Evolutionary conservation across 2,329 filamentous ascomycete species (phyloP).

Genomic region (Rhexocercosporidium sp.): DNA sequence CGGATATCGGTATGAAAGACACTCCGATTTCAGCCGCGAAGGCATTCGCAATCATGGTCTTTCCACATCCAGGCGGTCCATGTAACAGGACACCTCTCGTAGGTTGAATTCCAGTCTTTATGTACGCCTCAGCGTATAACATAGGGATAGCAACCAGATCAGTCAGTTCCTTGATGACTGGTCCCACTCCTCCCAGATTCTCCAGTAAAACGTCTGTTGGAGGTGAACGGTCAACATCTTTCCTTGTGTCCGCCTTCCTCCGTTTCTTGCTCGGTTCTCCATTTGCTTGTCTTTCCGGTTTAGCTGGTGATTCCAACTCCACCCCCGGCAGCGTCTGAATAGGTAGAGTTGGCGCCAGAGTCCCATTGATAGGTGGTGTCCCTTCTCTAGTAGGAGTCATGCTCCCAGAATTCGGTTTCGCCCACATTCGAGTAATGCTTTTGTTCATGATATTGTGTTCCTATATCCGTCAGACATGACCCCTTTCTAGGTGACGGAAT

Average conservation of each 20-base stretch:
- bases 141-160: slow-evolving; percentile 77
- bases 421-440: slow-evolving; percentile 66
- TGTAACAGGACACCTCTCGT: slow-evolving; percentile 79
- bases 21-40: slow-evolving; percentile 77
- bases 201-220: slow-evolving; percentile 70
- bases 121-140: slow-evolving; percentile 68
- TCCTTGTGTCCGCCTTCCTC: slow-evolving; percentile 58
- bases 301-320: slow-evolving; percentile 36
- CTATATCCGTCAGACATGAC: slow-evolving; percentile 41
- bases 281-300: slow-evolving; percentile 60
- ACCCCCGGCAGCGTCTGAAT: slow-evolving; percentile 34
- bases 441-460: slow-evolving; percentile 69
- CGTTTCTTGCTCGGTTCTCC: slow-evolving; percentile 72
- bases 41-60: slow-evolving; percentile 82
- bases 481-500: slow-evolving; percentile 1
- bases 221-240: slow-evolving; percentile 64
- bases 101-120: slow-evolving; percentile 68
- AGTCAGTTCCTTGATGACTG: slow-evolving; percentile 71
- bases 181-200: slow-evolving; percentile 78
- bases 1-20: slow-evolving; percentile 81
- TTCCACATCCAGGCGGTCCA: slow-evolving; percentile 84
- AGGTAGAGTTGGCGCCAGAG: slow-evolving; percentile 30
- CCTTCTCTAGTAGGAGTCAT: slow-evolving; percentile 31
- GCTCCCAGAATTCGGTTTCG: slow-evolving; percentile 42
- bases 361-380: slow-evolving; percentile 25